Evolutionary conservation across 257 asterid species (phyloP), one percentile per base, ranked within the genome.

Genomic region (Eucommia ulmoides): DNA sequence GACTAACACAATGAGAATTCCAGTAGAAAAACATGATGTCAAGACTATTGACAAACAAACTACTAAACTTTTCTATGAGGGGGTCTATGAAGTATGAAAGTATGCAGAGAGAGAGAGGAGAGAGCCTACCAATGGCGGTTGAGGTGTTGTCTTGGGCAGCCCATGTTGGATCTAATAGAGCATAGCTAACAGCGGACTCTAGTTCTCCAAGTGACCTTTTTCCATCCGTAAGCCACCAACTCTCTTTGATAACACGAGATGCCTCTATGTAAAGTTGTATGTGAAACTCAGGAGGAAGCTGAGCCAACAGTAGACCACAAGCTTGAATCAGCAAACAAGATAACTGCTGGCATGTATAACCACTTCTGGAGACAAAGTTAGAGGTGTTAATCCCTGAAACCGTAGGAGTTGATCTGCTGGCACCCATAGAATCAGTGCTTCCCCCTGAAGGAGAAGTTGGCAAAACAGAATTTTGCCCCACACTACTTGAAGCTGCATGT

Each of bases 401-500:
- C 18, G 93, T 65, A 58, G 84, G 54, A 63, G 80, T 48, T 29
- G 65, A 60, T 68, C 92, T 70, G 46, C 84, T 69, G 49, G 89
- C 84, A 54, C 91, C 81, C 55, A 86, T 48, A 50, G 96, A 91
- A 67, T 91, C 96, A 11, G 86, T 77, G 70, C 98, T 89, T 47
- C 98, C 98, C 45, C 96, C 96, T 33, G 96, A 91, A 58, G 98
- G 96, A 67, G 98, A 91, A 56, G 98, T 81, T 54, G 98, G 96
- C 79, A 81, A 61, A 68, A 77, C 71, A 50, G 93, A 77, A 63
- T 89, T 61, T 69, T 84, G 95, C 56, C 93, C 81, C 41, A 49
- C 68, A 18, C 76, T 53, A 29, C 61, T 56, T 23, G 89, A 66
- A 62, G 63, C 60, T 42, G 61, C 74, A 72, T 80, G 81, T 45